These are phyloP conservation scores for Sonneratia alba DNA, from an alignment of 345 rosid genomes.

Conservation along the genomic window DNA sequence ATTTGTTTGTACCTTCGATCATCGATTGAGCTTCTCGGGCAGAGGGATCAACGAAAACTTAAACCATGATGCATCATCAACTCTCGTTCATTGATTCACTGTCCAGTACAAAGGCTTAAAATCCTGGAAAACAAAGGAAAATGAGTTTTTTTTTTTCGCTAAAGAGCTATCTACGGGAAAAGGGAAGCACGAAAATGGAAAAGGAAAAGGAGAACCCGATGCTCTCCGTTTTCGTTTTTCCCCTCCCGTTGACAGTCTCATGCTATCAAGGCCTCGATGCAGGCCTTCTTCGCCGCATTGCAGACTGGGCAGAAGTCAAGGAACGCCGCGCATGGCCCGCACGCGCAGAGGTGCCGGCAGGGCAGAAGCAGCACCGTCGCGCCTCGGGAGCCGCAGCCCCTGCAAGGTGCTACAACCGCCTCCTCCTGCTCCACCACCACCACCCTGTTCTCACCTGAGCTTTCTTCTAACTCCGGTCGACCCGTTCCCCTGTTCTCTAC, in stretches of 20 bases:
- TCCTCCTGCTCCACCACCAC: neutral
- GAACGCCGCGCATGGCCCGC: conserved; percentile 44
- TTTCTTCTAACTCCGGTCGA: conserved; percentile 5
- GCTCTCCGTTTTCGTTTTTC: neutral
- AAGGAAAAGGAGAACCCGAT: neutral
- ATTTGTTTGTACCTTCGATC: no score
- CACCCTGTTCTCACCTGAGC: conserved; percentile 10
- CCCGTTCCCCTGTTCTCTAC: conserved; percentile 15
- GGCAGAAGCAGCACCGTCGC: conserved; percentile 78
- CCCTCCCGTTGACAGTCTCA: neutral
- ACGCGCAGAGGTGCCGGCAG: conserved; percentile 84
- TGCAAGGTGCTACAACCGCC: conserved; percentile 23
- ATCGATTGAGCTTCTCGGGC: no score
- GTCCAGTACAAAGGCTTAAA: no score
- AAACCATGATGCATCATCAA: no score
- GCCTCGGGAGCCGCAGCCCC: conserved; percentile 35
- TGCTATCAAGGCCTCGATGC: conserved; percentile 42
- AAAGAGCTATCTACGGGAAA: neutral
- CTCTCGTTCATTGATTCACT: no score
- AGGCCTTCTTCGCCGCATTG: conserved; percentile 56
- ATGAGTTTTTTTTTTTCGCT: neutral
- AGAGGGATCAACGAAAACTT: no score
- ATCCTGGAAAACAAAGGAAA: no score
- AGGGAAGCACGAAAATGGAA: neutral
- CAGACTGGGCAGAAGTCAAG: conserved; percentile 71